phyloP scores from a whole-genome alignment of 495 filamentous ascomycete genomes.

The Aspergillus leporis region DNA sequence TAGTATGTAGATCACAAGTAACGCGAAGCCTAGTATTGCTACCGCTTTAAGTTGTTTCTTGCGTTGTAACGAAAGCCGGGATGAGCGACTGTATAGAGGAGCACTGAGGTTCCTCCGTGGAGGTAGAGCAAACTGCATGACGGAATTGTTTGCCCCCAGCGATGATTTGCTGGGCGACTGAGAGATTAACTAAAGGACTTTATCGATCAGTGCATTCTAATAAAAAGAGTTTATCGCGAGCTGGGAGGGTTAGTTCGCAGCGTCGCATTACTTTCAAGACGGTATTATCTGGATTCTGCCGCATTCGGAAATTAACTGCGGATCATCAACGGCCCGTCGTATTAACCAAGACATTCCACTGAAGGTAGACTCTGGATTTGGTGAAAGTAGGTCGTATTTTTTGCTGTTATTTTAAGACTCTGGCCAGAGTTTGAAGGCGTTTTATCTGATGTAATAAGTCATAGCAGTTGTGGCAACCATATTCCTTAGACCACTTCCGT shows the following conservation, averaged over 20 bases:
- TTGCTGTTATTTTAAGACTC: neutral
- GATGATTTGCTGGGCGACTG: conserved; percentile 15
- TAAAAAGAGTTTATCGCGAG: neutral
- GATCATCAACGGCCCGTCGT: conserved; percentile 25
- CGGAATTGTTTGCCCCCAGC: conserved; percentile 24
- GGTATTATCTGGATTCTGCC: conserved; percentile 13
- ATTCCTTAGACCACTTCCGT: neutral
- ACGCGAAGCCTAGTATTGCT: conserved; percentile 54
- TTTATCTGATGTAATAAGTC: neutral
- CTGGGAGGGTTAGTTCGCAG: conserved; percentile 5
- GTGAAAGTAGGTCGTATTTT: conserved; percentile 6
- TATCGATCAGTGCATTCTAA: conserved; percentile 23
- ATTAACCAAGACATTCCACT: conserved; percentile 3
- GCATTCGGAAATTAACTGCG: conserved; percentile 24
- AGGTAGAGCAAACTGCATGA: conserved; percentile 91
- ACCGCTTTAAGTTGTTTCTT: conserved; percentile 66
- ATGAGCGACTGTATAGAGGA: conserved; percentile 59
- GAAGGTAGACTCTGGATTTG: neutral
- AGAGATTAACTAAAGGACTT: neutral
- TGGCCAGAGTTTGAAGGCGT: neutral
- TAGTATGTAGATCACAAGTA: conserved; percentile 64
- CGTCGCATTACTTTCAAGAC: conserved; percentile 1
- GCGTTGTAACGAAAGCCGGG: conserved; percentile 61
- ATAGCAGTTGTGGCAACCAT: neutral
- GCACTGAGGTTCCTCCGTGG: conserved; percentile 77